phyloP scores from a whole-genome alignment of 805 yeast species.

The Wickerhamomyces pijperi region DNA sequence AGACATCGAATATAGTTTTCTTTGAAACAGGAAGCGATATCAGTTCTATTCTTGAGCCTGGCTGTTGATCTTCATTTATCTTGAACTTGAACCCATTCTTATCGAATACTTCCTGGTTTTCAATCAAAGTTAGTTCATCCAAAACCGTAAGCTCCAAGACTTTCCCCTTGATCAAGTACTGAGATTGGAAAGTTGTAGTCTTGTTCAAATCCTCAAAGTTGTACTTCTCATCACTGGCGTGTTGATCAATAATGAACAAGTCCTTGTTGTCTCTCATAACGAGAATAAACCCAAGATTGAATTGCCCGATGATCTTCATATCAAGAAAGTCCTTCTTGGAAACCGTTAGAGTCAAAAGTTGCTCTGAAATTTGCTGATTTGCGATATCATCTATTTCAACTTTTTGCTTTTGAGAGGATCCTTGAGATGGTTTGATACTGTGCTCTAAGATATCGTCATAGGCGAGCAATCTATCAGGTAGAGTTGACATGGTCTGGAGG shows the following conservation, averaged over 20 bases:
- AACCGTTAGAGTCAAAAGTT: slow-evolving; percentile 46
- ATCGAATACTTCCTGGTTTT: slow-evolving; percentile 43
- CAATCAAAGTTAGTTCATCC: slow-evolving; percentile 66
- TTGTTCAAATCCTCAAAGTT: slow-evolving; percentile 69
- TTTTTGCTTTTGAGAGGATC: not conserved
- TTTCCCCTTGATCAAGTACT: slow-evolving; percentile 54
- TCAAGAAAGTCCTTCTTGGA: slow-evolving; percentile 58
- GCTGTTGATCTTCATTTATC: slow-evolving; percentile 36
- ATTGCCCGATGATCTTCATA: slow-evolving; percentile 86
- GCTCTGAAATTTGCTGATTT: slow-evolving; percentile 42
- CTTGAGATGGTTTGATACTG: not conserved
- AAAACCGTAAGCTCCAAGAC: slow-evolving; percentile 56
- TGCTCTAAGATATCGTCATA: not conserved
- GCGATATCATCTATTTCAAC: slow-evolving; percentile 28
- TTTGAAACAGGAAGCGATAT: slow-evolving; percentile 66
- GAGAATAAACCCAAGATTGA: slow-evolving; percentile 88
- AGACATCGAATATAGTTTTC: slow-evolving; percentile 48
- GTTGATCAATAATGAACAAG: slow-evolving; percentile 88
- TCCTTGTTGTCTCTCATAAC: slow-evolving; percentile 46
- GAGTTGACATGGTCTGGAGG: slow-evolving; percentile 1
- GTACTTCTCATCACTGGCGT: slow-evolving; percentile 92
- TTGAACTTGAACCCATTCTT: slow-evolving; percentile 68
- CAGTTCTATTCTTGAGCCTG: slow-evolving; percentile 48
- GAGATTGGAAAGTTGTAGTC: slow-evolving; percentile 49
- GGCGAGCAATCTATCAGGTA: not conserved